Base-by-base conservation (phyloP, 2,329 filamentous ascomycete species). In the Nemania serpens region DNA sequence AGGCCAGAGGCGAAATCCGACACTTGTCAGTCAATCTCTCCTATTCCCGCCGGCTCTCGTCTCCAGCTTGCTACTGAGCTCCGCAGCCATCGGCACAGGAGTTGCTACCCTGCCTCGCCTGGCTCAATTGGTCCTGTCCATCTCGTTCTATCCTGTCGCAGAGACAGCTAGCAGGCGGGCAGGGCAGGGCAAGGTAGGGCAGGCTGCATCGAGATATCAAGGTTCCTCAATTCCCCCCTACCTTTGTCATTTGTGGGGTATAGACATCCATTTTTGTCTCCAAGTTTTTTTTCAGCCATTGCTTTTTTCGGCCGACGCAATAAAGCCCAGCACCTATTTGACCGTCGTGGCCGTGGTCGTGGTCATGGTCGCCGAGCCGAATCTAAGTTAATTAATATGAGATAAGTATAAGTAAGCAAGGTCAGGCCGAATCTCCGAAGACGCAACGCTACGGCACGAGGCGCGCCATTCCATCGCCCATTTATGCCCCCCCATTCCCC, bases 21-120 rank as follows among this genome's bases (percentile, higher is more conserved):
- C 45, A 43, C 48, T 50, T 17, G 9, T 43, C 51, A 29, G 45
- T 15, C 17, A 47, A 20, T 64, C 25, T 29, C 7, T 29, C 25
- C 7, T 29, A 29, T 29, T 29, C 4, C 64, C 68, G 64, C 60
- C 69, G 66, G 67, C 43, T 55, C 43, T 55, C 61, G 66, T 64
- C 55, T 65, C 65, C 63, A 50, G 64, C 60, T 65, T 25, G 53
- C 52, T 17, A 46, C 45, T 2, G 11, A 33, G 34, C 49, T 46
- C 37, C 29, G 25, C 54, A n/a, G 33, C 46, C 22, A 12, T 56
- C 51, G 42, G 56, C 10, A 51, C 15, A 59, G 12, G 22, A 39
- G n/a, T n/a, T n/a, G n/a, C n/a, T 20, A 43, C 47, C 53, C 42
- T 15, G 11, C 39, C 48, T 37, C 7, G 47, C 46, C 36, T 46